Evolutionary conservation across 2,329 filamentous ascomycete genomes (phyloP).

Genomic region (Drechslerella coelobrocha): DNA sequence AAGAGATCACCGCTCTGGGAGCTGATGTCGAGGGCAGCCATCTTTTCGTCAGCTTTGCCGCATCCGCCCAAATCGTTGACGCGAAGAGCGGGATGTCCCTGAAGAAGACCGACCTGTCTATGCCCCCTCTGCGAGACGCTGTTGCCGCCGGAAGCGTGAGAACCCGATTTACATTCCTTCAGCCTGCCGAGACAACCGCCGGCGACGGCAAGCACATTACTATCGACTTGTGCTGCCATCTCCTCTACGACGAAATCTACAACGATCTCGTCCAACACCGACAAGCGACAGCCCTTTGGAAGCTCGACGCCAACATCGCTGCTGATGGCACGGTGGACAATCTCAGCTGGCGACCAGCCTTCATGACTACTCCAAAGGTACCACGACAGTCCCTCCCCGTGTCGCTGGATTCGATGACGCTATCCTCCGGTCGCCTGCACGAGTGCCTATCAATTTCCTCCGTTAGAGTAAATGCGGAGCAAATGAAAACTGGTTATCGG

Average conservation of each 20-base stretch:
- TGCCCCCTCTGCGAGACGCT: constrained; percentile 32
- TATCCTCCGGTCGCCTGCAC: constrained; percentile 37
- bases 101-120: constrained; percentile 42
- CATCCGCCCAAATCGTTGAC: constrained; percentile 38
- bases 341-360: constrained; percentile 37
- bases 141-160: constrained; percentile 27
- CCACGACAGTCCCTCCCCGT: constrained; percentile 29
- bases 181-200: constrained; percentile 20
- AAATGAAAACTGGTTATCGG: constrained; percentile 35
- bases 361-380: constrained; percentile 42
- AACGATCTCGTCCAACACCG: constrained; percentile 44
- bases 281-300: constrained; percentile 41
- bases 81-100: constrained; percentile 32
- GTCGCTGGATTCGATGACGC: constrained; percentile 20
- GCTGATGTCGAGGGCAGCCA: constrained; percentile 35
- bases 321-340: constrained; percentile 17
- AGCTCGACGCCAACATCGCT: constrained; percentile 24
- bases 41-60: constrained; percentile 36
- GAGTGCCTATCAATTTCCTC: constrained; percentile 40
- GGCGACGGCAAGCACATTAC: constrained; percentile 22
- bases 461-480: constrained; percentile 44
- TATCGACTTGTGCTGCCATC: constrained; percentile 34
- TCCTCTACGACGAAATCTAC: constrained; percentile 41
- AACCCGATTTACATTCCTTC: constrained; percentile 25
- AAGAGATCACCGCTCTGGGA: constrained; percentile 36